phyloP scores from a whole-genome alignment of 805 yeast species.

The Monosporozyma aquatica region DNA sequence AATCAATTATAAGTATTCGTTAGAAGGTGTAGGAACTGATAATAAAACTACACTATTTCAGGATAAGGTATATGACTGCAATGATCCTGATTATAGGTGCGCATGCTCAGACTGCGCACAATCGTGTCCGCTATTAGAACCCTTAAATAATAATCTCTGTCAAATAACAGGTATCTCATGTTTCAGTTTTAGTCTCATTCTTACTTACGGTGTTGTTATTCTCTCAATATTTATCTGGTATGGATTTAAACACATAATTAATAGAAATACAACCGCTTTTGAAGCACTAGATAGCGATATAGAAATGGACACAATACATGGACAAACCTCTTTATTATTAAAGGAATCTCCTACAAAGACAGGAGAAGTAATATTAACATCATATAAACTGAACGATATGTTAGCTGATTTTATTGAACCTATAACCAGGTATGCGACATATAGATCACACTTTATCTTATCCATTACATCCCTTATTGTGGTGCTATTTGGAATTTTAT shows the following conservation, averaged over 20 bases:
- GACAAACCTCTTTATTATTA: constrained; percentile 13
- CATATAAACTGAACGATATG: background rate
- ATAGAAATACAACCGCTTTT: too few relatives aligned
- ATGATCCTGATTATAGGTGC: constrained; percentile 57
- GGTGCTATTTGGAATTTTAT: constrained; percentile 27
- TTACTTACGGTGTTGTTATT: constrained; percentile 36
- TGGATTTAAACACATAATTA: constrained; percentile 16
- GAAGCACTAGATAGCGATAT: background rate
- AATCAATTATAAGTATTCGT: constrained; percentile 59
- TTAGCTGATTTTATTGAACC: constrained; percentile 1
- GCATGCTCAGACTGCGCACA: constrained; percentile 85
- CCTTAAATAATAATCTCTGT: constrained; percentile 39
- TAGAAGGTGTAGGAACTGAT: too few relatives aligned
- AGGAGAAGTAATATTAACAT: background rate
- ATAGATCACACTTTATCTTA: constrained; percentile 48
- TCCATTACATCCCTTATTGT: constrained; percentile 32
- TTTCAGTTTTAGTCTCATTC: constrained; percentile 53
- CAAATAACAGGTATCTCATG: constrained; percentile 59
- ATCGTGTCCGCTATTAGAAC: constrained; percentile 65
- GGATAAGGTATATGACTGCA: constrained; percentile 37
- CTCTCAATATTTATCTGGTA: constrained; percentile 6
- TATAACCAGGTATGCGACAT: constrained; percentile 40
- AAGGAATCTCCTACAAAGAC: constrained; percentile 12
- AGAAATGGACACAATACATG: background rate
- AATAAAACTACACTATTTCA: too few relatives aligned